Evolutionary conservation across 2,329 filamentous ascomycete genomes (phyloP), one percentile per base, ranked within the genome.

Genomic region (Zasmidium citrigriseum): DNA sequence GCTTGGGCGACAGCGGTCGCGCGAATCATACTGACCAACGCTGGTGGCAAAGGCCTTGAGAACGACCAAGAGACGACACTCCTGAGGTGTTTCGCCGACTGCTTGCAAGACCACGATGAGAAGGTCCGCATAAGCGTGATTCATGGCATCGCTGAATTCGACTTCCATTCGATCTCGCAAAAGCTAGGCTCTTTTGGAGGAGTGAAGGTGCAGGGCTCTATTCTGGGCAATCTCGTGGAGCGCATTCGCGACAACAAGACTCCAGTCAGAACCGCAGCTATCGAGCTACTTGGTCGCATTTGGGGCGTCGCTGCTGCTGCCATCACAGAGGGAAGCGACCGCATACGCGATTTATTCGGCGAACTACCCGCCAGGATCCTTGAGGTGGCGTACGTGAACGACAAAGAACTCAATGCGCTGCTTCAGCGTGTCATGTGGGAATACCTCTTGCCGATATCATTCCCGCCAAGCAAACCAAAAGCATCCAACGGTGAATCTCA

Each of bases 261-360:
- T 14, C 80, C 85, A 45, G 90, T 99, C 11, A 89, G 93, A 57
- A 86, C 90, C 41, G 91, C 93, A 67, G 93, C 91, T 22, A 96
- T 96, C 85, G 88, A 87, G 52, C 81, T 96, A 9, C 79, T 98
- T 1, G 90, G 86, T 11, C 90, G 88, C 61, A 87, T 98, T 24
- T 99, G 95, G 95, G 93, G 91, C n/a, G 93, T 96, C 18, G 93
- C 91, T 12, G 86, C 88, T 18, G 90, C 91, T 18, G 93, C 96
- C 68, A 89, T 99, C 67, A 87, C 90, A 22, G 86, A 89, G 53
- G 91, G 90, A 14, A 89, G 93, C 67, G 91, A 96, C 66, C 80
- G 83, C 18, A 88, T 96, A 20, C 84, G 83, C 12, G 79, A 85
- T 10, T 83, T 93, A n/a, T 79, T 99, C 12, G 89, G 88, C 5